Evolutionary conservation across 2,329 filamentous ascomycete species (phyloP).

Genomic region (Volutella citrinella): DNA sequence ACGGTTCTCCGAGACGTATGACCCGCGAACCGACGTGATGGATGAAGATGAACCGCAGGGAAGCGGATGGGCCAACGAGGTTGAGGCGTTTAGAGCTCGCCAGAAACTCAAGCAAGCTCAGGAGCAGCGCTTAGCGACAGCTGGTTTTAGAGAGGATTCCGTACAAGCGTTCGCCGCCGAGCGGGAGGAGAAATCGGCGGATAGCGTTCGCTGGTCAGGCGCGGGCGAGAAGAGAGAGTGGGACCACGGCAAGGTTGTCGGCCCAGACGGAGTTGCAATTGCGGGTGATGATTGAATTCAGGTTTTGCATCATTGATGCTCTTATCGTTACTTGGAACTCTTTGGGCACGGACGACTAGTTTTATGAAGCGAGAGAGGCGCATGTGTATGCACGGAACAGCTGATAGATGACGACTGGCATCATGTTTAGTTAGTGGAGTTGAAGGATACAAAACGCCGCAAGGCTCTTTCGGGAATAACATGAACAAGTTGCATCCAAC

Average conservation of each 20-base stretch:
- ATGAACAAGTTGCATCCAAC: too few relatives aligned
- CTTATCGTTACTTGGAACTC: too few relatives aligned
- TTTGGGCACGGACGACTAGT: background rate
- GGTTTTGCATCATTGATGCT: background rate
- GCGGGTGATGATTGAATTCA: constrained; percentile 7
- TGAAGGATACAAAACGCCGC: too few relatives aligned
- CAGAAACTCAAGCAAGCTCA: constrained; percentile 73
- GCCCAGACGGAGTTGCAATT: constrained; percentile 10
- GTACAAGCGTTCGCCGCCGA: constrained; percentile 60
- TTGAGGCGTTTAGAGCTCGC: constrained; percentile 78
- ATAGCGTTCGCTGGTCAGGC: constrained; percentile 71
- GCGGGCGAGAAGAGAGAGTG: constrained; percentile 61
- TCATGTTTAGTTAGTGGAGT: too few relatives aligned
- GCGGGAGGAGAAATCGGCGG: constrained; percentile 54
- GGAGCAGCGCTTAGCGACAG: constrained; percentile 70
- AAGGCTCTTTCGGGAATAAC: too few relatives aligned
- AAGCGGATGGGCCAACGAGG: constrained; percentile 75
- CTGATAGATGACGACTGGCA: too few relatives aligned
- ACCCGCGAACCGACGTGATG: constrained; percentile 54
- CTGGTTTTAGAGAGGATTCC: constrained; percentile 75
- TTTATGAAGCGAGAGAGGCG: too few relatives aligned
- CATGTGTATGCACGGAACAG: too few relatives aligned
- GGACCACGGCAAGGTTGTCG: constrained; percentile 51
- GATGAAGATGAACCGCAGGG: constrained; percentile 43
- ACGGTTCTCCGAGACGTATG: constrained; percentile 69